phyloP scores from a whole-genome alignment of 306 rosid species.

The Pterocarpus santalinus region DNA sequence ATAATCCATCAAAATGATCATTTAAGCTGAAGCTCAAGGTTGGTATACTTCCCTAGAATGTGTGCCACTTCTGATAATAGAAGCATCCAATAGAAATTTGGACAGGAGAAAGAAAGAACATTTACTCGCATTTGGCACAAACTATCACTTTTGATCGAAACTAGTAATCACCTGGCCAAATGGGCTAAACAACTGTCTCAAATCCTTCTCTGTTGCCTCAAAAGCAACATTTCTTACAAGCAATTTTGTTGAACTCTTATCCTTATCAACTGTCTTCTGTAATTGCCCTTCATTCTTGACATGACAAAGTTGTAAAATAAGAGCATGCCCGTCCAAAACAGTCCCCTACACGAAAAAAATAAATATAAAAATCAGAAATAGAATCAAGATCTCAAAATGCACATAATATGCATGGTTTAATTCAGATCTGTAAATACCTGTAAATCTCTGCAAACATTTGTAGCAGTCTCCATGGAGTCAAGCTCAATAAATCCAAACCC shows the following conservation, averaged over 20 bases:
- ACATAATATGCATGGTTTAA: conserved; percentile 19
- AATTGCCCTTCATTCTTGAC: conserved; percentile 70
- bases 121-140: conserved; percentile 4
- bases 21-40: not conserved
- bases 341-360: conserved; percentile 66
- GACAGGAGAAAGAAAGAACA: conserved; percentile 8
- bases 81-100: conserved; percentile 9
- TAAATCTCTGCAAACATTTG: conserved; percentile 66
- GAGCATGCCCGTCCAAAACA: conserved; percentile 86
- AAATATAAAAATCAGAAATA: conserved; percentile 33
- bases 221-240: conserved; percentile 89
- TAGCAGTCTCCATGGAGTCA: conserved; percentile 82
- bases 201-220: conserved; percentile 87
- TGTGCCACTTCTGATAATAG: not conserved
- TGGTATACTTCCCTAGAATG: conserved; percentile 1
- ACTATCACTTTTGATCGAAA: not conserved
- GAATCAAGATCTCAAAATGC: conserved; percentile 45
- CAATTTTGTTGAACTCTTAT: conserved; percentile 85
- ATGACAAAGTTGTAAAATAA: conserved; percentile 79
- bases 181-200: conserved; percentile 86
- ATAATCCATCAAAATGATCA: not conserved
- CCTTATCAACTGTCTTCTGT: conserved; percentile 63
- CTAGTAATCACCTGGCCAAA: conserved; percentile 87
- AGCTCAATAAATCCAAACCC: conserved; percentile 93
- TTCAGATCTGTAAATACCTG: conserved; percentile 64